Evolutionary conservation across 1,284 basidiomycete genomes (phyloP).

Genomic region (Cerrena zonata): DNA sequence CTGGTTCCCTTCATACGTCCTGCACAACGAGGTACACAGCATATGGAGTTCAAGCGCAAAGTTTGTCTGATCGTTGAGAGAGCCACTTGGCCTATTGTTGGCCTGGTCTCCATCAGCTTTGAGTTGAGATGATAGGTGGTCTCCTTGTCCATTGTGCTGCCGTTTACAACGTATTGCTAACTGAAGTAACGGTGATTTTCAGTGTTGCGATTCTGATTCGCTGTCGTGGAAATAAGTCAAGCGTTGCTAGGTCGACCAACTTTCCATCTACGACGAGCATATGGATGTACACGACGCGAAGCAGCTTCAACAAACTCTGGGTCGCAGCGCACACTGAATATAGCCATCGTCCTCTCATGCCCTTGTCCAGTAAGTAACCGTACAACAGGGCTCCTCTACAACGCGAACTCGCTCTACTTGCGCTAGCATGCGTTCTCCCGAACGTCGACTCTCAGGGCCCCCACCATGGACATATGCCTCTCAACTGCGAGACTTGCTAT

Average conservation of each 20-base stretch:
- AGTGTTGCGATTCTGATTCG: background rate
- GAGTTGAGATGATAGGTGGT: too few species aligned
- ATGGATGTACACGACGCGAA: background rate
- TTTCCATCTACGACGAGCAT: background rate
- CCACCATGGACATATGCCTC: background rate
- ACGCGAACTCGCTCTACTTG: background rate
- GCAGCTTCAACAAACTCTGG: background rate
- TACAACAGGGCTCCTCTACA: background rate
- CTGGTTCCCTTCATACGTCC: too few species aligned
- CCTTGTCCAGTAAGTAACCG: background rate
- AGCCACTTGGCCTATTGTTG: too few species aligned
- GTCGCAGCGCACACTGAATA: background rate
- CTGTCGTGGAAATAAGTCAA: background rate
- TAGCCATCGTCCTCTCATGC: background rate
- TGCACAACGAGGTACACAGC: too few species aligned
- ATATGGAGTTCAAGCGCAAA: too few species aligned
- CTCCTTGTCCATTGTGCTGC: background rate
- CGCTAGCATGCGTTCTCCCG: background rate
- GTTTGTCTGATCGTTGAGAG: too few species aligned
- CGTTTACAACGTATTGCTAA: background rate
- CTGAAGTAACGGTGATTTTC: background rate
- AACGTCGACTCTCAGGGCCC: background rate
- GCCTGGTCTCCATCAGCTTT: too few species aligned
- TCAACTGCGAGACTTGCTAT: slow-evolving; percentile 19
- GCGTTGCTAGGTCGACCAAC: background rate